Evolutionary conservation across 2,329 filamentous ascomycete species (phyloP), one percentile per base, ranked within the genome.

Genomic region (Trichoderma pleuroti): DNA sequence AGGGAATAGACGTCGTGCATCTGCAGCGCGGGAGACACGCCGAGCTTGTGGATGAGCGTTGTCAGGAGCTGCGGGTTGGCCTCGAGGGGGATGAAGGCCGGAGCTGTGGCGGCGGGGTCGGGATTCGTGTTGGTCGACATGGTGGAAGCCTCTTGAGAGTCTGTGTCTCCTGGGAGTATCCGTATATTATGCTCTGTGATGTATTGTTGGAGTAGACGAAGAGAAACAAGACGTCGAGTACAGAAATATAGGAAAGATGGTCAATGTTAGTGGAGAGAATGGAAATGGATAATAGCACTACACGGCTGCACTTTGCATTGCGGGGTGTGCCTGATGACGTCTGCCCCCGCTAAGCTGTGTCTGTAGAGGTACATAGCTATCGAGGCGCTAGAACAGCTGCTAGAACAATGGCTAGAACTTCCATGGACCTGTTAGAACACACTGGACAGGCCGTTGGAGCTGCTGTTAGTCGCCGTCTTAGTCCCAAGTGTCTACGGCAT

Each of bases 1-100:
- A 98, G 91, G 75, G 91, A 94, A 87, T 91, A 98, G 80, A 98
- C 93, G 82, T 98, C 95, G 85, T 97, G 91, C 82, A 97, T 91
- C 76, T 88, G 86, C 59, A 98, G 87, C 30, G 87, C 85, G n/a
- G 83, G 78, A n/a, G 92, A 92, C 70, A 98, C 89, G 73, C 95
- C 95, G 30, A 98, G 92, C 75, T 90, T 89, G 83, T 92, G 92
- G 62, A 97, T 88, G 42, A 98, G 90, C 56, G 86, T 83, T 68
- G 90, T 94, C 90, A 98, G 96, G 36, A 98, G 90, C 82, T 93
- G 90, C 0, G 96, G 94, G 84, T 98, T 97, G 76, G 88, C 89
- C 77, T 91, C 89, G 78, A 88, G 86, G 26, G 86, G 86, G 75
- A 89, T 84, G 81, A 89, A 89, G 76, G 86, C 82, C 9, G 81